phyloP scores from a whole-genome alignment of 257 asterid genomes.

The Solanum virginianum region DNA sequence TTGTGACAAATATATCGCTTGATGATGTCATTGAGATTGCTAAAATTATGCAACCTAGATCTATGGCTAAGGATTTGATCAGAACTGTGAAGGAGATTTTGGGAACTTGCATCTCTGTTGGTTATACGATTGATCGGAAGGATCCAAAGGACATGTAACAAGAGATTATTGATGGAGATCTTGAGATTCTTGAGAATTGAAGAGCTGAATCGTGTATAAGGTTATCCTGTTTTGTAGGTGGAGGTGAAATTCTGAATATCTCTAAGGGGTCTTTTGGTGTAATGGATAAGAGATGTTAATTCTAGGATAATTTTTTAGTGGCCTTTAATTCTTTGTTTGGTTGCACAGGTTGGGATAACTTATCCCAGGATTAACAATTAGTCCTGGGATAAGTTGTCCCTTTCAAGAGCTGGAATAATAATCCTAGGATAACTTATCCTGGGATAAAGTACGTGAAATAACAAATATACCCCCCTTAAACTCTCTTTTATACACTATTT shows the following conservation, averaged over 20 bases:
- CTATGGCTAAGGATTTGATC: constrained; percentile 61
- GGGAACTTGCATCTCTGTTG: constrained; percentile 70
- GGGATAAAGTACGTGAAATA: too few species aligned
- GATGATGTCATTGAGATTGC: constrained; percentile 61
- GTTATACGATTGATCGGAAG: constrained; percentile 67
- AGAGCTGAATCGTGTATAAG: background rate
- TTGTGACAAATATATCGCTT: constrained; percentile 23
- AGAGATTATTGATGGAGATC: constrained; percentile 54
- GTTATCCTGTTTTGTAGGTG: background rate
- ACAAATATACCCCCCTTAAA: too few species aligned
- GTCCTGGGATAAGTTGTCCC: too few species aligned
- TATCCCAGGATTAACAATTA: too few species aligned
- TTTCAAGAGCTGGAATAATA: too few species aligned
- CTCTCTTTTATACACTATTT: too few species aligned
- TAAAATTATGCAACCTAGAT: constrained; percentile 39
- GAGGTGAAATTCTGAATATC: background rate
- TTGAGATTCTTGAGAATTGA: constrained; percentile 38
- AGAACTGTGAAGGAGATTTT: constrained; percentile 69
- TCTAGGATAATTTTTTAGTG: too few species aligned
- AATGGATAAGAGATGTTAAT: too few species aligned
- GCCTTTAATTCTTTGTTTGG: too few species aligned
- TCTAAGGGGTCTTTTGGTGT: background rate
- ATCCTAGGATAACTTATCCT: too few species aligned
- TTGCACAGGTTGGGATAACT: too few species aligned
- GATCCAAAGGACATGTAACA: constrained; percentile 65